Evolutionary conservation across 1,284 basidiomycete genomes (phyloP), one percentile per base, ranked within the genome.

Genomic region (Xanthoconium separans): DNA sequence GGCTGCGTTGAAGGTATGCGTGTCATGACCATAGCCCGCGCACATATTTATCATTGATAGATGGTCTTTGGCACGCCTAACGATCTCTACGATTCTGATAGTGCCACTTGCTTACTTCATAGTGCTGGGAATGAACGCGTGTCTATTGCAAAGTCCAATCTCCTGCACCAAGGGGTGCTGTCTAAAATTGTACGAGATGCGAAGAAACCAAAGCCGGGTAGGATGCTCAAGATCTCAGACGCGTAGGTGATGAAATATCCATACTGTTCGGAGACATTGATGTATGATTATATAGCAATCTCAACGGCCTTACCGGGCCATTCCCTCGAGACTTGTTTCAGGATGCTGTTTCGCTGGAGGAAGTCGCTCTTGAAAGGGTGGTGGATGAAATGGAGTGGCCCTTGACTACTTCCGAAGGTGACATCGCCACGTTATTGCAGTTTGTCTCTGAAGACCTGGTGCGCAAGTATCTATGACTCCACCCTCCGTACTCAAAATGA

Each of bases 181-280:
- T 85, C 88, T 2, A 89, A 83, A 65, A 70, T 80, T 8, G 75
- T 86, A 39, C 78, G 83, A 46, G 85, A 89, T 70, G 80, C 81
- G 11, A 71, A 74, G 48, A 83, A 83, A 62, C 68, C 76, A 36
- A 80, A 75, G 56, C 88, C 89, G 13, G 89, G 89, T 36, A 78
- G 88, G 53, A 79, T 80, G 49, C 69, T 91, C 40, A 90, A 87
- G 65, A 87, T 91, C 44, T 90, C 89, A 6, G 89, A 91, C 58
- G 66, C 64, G 81, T 82, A 63, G 20, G 75, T 74, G 71, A 13
- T 29, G 10, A 27, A 27, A 47, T 49, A 42, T 27, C 7, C 20
- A 59, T 44, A 12, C 37, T 22, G 22, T 46, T 41, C 24, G n/a
- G 53, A 33, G 20, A 42, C 46, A 27, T 39, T 54, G 30, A 60